Percentiles rank a stretch among this genome's conserved stretches.
Conservation (phyloP, 495 filamentous ascomycete genomes). For the Tuber microsphaerosporum region DNA sequence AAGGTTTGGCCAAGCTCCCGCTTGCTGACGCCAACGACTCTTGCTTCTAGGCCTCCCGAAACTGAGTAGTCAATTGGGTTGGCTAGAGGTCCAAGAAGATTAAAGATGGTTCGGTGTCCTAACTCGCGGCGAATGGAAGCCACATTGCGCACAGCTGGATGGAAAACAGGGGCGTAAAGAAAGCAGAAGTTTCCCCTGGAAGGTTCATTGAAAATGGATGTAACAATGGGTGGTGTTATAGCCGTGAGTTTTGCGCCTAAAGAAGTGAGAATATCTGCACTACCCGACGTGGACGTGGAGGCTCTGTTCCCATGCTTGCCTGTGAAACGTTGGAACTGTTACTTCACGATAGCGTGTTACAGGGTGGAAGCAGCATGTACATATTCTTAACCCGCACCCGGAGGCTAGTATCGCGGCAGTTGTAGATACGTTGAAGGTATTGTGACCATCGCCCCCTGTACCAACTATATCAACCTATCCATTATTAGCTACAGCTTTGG, state of each 20-base stretch:
- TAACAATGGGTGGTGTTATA: slow-evolving; percentile 62
- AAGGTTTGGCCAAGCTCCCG: slow-evolving; percentile 77
- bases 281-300: slow-evolving; percentile 91
- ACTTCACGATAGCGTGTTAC: slow-evolving; percentile 71
- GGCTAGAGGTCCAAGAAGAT: slow-evolving; percentile 82
- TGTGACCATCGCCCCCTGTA: slow-evolving; percentile 91
- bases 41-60: slow-evolving; percentile 64
- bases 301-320: slow-evolving; percentile 94
- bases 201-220: slow-evolving; percentile 49
- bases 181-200: slow-evolving; percentile 77
- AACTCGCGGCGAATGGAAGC: slow-evolving; percentile 74
- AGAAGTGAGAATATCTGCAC: slow-evolving; percentile 73
- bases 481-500: neutral
- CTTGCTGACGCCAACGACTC: slow-evolving; percentile 85
- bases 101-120: slow-evolving; percentile 91
- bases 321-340: slow-evolving; percentile 50
- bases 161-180: slow-evolving; percentile 93
- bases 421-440: slow-evolving; percentile 96
- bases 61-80: slow-evolving; percentile 66
- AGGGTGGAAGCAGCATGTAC: slow-evolving; percentile 75
- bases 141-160: slow-evolving; percentile 83
- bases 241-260: slow-evolving; percentile 67
- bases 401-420: slow-evolving; percentile 89
- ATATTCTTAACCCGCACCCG: slow-evolving; percentile 88
- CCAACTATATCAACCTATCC: slow-evolving; percentile 89